phyloP scores from a whole-genome alignment of 805 yeast species.

The Jamesozyma lodderae region DNA sequence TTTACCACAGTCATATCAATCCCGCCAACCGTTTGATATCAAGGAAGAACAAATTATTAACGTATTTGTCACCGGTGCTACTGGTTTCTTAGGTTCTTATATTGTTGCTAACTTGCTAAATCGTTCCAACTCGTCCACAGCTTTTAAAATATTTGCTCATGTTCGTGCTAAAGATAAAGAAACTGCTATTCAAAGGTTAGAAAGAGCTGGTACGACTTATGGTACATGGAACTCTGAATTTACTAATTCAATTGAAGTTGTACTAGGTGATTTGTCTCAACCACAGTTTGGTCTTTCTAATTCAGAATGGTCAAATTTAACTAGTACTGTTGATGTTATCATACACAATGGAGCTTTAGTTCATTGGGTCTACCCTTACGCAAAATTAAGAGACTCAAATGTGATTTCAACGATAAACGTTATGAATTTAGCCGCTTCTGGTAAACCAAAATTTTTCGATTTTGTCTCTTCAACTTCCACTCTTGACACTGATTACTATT shows the following conservation, averaged over 20 bases:
- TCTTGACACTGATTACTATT: conserved; percentile 74
- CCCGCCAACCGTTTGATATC: conserved; percentile 25
- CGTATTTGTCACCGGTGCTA: conserved; percentile 87
- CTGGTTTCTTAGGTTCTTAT: conserved; percentile 93
- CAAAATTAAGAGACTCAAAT: conserved; percentile 83
- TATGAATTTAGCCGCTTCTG: conserved; percentile 57
- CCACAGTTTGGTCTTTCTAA: conserved; percentile 61
- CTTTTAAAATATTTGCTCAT: conserved; percentile 70
- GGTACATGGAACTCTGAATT: conserved; percentile 56
- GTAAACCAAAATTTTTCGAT: conserved; percentile 71
- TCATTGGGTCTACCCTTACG: conserved; percentile 97
- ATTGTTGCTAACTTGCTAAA: conserved; percentile 67
- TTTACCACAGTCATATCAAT: conserved; percentile 38
- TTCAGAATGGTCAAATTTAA: conserved; percentile 48
- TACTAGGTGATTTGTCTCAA: conserved; percentile 72
- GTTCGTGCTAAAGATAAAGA: conserved; percentile 71
- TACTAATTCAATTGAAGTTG: conserved; percentile 51
- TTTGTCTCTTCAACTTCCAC: conserved; percentile 96
- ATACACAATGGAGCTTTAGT: conserved; percentile 97
- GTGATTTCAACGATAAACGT: conserved; percentile 83
- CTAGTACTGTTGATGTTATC: conserved; percentile 62
- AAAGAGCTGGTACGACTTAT: conserved; percentile 66
- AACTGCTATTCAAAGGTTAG: conserved; percentile 69
- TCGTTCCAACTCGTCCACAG: conserved; percentile 34
- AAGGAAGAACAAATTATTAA: conserved; percentile 34